A percentile compares a stretch with the other conserved stretches of the same genome.
Conservation (phyloP, 2,329 filamentous ascomycete genomes). For the Ophiocordyceps unilateralis region DNA sequence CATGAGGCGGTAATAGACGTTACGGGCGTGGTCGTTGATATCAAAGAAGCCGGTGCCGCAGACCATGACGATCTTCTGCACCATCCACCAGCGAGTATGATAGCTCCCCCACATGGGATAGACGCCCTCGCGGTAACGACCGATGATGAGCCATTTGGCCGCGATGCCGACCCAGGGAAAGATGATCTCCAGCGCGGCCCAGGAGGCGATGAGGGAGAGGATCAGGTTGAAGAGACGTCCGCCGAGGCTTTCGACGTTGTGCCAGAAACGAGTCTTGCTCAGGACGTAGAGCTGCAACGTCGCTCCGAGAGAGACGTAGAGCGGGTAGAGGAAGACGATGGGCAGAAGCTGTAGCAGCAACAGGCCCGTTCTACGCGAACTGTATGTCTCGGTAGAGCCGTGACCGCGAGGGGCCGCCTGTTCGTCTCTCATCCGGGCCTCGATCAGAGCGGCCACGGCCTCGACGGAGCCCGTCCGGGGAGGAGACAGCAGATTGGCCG, state of each 20-base stretch:
- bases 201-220: constrained; percentile 24
- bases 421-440: constrained; percentile 5
- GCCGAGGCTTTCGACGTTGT: constrained; percentile 18
- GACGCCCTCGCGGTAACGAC: constrained; percentile 30
- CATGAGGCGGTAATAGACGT: constrained; percentile 31
- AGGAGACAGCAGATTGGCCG: constrained; percentile 31
- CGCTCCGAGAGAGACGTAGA: constrained; percentile 32
- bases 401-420: constrained; percentile 6
- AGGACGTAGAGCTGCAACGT: constrained; percentile 31
- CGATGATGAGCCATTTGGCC: constrained; percentile 37
- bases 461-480: constrained; percentile 21
- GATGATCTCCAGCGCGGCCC: constrained; percentile 19
- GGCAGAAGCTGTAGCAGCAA: constrained; percentile 33
- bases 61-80: constrained; percentile 32
- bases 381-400: constrained; percentile 23
- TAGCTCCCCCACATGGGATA: constrained; percentile 43
- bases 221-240: constrained; percentile 31
- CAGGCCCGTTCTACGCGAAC: constrained; percentile 30
- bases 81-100: constrained; percentile 41
- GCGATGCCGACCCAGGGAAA: constrained; percentile 28
- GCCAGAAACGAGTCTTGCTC: constrained; percentile 20
- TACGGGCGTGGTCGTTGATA: constrained; percentile 18
- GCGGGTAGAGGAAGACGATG: constrained; percentile 28
- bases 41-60: constrained; percentile 29
- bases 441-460: constrained; percentile 20